Evolutionary conservation across 2,329 filamentous ascomycete species (phyloP).

Genomic region (Nothopassalora personata): DNA sequence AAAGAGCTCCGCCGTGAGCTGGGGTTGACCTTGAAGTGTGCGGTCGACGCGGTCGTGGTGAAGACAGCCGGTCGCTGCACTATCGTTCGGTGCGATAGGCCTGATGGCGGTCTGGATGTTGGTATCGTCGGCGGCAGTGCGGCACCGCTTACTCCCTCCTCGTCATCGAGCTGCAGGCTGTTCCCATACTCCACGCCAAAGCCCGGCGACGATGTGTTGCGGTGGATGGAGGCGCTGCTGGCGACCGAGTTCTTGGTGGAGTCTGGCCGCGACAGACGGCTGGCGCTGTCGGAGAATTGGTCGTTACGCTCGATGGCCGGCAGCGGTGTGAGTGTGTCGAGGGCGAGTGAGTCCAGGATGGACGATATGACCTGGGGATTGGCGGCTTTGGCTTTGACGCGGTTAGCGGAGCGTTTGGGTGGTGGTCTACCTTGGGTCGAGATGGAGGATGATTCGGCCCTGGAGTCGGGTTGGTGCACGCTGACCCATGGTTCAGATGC

Average conservation of each 20-base stretch:
- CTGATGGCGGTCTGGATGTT: conserved; percentile 75
- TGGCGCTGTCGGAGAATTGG: conserved; percentile 18
- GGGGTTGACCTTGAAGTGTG: conserved; percentile 12
- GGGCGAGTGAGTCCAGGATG: conserved; percentile 53
- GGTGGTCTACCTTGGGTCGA: neutral
- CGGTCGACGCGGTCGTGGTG: conserved; percentile 4
- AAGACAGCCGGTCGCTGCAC: conserved; percentile 38
- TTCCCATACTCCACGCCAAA: conserved; percentile 71
- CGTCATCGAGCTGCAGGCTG: conserved; percentile 26
- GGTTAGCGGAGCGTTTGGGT: conserved; percentile 16
- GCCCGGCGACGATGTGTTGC: conserved; percentile 23
- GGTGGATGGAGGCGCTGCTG: conserved; percentile 20
- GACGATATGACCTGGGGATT: conserved; percentile 66
- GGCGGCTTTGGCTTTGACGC: conserved; percentile 40
- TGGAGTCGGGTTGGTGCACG: neutral
- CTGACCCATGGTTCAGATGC: conserved; percentile 1
- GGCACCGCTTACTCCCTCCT: conserved; percentile 21
- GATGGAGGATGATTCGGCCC: conserved; percentile 1
- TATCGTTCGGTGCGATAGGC: conserved; percentile 62
- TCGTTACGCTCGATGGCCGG: conserved; percentile 16
- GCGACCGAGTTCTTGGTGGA: conserved; percentile 22
- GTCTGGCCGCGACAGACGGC: conserved; percentile 17
- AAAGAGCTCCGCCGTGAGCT: conserved; percentile 18
- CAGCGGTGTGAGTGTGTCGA: conserved; percentile 35
- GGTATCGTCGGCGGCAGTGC: conserved; percentile 39